These are phyloP conservation scores for Linum tenue DNA, from an alignment of 345 rosid genomes.

Conservation along the genomic window DNA sequence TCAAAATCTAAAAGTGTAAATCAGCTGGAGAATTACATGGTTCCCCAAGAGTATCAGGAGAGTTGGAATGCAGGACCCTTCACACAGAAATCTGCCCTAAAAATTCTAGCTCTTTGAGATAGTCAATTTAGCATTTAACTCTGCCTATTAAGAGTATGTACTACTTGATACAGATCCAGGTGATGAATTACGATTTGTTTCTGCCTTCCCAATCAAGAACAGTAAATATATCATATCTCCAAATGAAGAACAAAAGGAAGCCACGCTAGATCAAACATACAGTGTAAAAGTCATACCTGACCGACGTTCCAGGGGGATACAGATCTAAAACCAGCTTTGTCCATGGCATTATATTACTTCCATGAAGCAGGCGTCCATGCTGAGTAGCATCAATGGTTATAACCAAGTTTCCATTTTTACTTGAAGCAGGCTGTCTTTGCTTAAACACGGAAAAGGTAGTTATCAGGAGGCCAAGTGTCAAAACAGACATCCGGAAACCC, in stretches of 20 bases:
- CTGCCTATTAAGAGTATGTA: too few relatives aligned
- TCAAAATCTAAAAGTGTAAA: neutral
- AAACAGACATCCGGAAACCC: neutral
- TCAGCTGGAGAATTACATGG: too few relatives aligned
- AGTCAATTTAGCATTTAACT: too few relatives aligned
- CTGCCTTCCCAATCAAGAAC: neutral
- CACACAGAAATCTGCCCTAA: too few relatives aligned
- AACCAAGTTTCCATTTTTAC: constrained; percentile 46
- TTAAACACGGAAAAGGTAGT: constrained; percentile 38
- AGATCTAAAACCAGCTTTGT: constrained; percentile 71
- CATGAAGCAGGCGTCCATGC: constrained; percentile 25
- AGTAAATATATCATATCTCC: constrained; percentile 3
- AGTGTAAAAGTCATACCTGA: constrained; percentile 35
- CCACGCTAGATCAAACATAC: neutral
- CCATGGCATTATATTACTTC: constrained; percentile 53
- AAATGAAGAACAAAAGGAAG: neutral
- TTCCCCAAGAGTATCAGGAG: too few relatives aligned
- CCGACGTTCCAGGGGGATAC: constrained; percentile 68
- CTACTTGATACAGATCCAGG: neutral
- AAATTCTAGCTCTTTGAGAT: too few relatives aligned
- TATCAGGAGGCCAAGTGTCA: constrained; percentile 22
- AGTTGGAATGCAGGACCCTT: too few relatives aligned
- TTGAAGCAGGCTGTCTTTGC: constrained; percentile 93
- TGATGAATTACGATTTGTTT: neutral
- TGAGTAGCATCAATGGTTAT: constrained; percentile 44